Evolutionary conservation across 768 basidiomycete species (phyloP).

Genomic region (Ramaria sp.): DNA sequence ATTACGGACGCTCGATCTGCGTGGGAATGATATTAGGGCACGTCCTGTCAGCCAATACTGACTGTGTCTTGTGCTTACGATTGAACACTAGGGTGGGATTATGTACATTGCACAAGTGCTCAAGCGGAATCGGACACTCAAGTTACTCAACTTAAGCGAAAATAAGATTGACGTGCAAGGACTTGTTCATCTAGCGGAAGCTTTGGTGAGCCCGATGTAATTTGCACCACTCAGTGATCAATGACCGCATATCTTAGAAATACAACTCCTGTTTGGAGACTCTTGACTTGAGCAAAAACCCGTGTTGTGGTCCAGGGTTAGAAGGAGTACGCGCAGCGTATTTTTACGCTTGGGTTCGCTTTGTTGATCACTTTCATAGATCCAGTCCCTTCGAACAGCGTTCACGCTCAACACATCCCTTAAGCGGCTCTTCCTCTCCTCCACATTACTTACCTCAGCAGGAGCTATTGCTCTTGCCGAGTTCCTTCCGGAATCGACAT

Average conservation of each 20-base stretch:
- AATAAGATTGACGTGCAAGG: slow-evolving; percentile 85
- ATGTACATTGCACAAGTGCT: slow-evolving; percentile 89
- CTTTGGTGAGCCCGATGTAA: slow-evolving; percentile 48
- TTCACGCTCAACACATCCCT: slow-evolving; percentile 88
- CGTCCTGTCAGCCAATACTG: slow-evolving; percentile 20
- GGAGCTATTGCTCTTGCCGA: slow-evolving; percentile 95
- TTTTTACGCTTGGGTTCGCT: background rate
- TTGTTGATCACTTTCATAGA: slow-evolving; percentile 26
- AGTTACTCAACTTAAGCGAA: slow-evolving; percentile 88
- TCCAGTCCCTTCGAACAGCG: slow-evolving; percentile 81
- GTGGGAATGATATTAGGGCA: slow-evolving; percentile 86
- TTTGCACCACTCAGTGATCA: background rate
- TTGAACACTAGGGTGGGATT: slow-evolving; percentile 47
- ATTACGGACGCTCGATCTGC: slow-evolving; percentile 80
- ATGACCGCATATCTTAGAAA: slow-evolving; percentile 43
- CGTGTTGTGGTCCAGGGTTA: slow-evolving; percentile 78
- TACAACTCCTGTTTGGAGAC: slow-evolving; percentile 92
- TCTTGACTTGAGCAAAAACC: slow-evolving; percentile 86
- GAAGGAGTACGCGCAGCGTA: slow-evolving; percentile 65
- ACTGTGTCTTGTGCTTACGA: slow-evolving; percentile 4
- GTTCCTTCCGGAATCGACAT: slow-evolving; percentile 84
- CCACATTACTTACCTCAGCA: slow-evolving; percentile 64
- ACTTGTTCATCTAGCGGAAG: slow-evolving; percentile 75
- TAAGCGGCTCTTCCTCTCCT: slow-evolving; percentile 85
- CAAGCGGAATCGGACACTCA: slow-evolving; percentile 90